Percentiles rank a stretch among this genome's conserved stretches.
phyloP scores from a whole-genome alignment of 805 yeast species.

The Isabelozyma pseudorhagii region DNA sequence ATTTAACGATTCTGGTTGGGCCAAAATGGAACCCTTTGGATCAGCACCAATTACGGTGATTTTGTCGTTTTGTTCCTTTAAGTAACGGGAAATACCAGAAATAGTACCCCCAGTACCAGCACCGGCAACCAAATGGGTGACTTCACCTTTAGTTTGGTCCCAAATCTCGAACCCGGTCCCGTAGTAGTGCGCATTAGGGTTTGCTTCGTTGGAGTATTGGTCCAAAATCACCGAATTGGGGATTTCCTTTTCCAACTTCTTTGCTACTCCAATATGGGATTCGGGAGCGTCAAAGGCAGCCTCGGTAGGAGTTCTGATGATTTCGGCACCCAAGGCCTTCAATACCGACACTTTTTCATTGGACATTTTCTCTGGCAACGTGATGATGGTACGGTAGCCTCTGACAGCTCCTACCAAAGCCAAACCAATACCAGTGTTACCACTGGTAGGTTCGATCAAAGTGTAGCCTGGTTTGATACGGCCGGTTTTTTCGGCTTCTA shows the following conservation, averaged over 20 bases:
- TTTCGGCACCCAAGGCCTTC: constrained; percentile 88
- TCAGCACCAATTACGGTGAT: constrained; percentile 75
- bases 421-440: constrained; percentile 88
- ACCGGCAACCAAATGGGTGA: constrained; percentile 80
- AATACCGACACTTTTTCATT: constrained; percentile 85
- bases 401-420: constrained; percentile 84
- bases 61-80: constrained; percentile 66
- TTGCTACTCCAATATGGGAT: constrained; percentile 86
- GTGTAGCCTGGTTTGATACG: constrained; percentile 82
- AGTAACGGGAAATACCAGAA: constrained; percentile 79
- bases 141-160: constrained; percentile 70
- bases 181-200: constrained; percentile 79
- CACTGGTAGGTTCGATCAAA: constrained; percentile 85
- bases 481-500: constrained; percentile 77
- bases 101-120: constrained; percentile 98
- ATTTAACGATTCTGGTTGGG: constrained; percentile 73
- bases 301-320: constrained; percentile 86
- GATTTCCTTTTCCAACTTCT: constrained; percentile 73
- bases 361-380: constrained; percentile 89
- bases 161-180: constrained; percentile 87
- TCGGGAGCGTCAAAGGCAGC: constrained; percentile 94
- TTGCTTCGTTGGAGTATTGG: constrained; percentile 74
- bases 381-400: constrained; percentile 83
- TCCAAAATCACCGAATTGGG: constrained; percentile 83
- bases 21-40: constrained; percentile 83